These are phyloP conservation scores for Trypanosoma scelopori DNA, from an alignment of 208 protist species.

Conservation along the genomic window DNA sequence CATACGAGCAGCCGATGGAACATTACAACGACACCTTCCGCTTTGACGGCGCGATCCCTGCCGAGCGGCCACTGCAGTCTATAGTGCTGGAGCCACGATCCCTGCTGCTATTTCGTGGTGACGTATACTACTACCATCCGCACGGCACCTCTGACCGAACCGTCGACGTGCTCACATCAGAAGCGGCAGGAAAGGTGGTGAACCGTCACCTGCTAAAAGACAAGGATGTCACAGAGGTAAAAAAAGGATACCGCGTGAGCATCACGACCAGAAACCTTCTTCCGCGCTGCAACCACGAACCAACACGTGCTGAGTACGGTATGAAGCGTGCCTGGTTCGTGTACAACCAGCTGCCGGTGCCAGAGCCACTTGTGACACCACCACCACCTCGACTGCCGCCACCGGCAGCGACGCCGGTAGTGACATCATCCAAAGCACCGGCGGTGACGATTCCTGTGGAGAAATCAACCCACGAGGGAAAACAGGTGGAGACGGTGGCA, in stretches of 20 bases:
- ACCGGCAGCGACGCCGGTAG: not conserved
- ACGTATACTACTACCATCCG: conserved; percentile 86
- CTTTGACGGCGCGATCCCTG: conserved; percentile 77
- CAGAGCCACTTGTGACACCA: conserved; percentile 49
- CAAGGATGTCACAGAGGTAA: conserved; percentile 43
- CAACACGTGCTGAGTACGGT: conserved; percentile 69
- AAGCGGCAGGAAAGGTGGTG: conserved; percentile 64
- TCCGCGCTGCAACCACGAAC: conserved; percentile 84
- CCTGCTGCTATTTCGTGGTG: conserved; percentile 77
- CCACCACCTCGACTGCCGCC: conserved; percentile 8
- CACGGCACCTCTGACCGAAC: conserved; percentile 81
- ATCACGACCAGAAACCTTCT: conserved; percentile 88
- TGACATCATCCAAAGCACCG: not conserved
- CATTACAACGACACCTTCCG: conserved; percentile 94
- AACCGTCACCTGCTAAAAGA: conserved; percentile 76
- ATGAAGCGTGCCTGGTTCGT: conserved; percentile 90
- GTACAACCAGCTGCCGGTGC: conserved; percentile 70
- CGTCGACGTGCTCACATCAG: conserved; percentile 54
- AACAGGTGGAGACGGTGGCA: not conserved
- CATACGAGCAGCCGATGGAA: conserved; percentile 85
- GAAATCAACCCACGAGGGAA: not conserved
- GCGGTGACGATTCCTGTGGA: not conserved
- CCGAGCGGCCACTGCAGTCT: conserved; percentile 55
- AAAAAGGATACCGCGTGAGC: conserved; percentile 71
- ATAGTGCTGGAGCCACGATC: conserved; percentile 88